Percentiles rank a stretch among this genome's conserved stretches.
Evolutionary conservation across 176 grass and related monocot species (phyloP).

Genomic region (Carex cristatella): DNA sequence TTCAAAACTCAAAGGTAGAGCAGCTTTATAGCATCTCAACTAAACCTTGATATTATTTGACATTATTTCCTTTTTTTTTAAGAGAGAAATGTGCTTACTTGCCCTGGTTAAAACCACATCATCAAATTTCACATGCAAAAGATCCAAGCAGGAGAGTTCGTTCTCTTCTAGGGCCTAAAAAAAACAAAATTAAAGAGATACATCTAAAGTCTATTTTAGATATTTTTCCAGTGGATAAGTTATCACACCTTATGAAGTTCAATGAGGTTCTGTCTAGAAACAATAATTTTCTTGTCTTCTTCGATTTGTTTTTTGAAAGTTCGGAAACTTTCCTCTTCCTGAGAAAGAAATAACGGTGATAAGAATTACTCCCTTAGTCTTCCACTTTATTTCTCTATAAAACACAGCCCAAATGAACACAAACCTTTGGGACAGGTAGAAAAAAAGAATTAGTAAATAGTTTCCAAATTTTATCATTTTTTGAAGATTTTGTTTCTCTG

Average conservation of each 20-base stretch:
- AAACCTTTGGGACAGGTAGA: slow-evolving; percentile 78
- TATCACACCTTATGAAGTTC: slow-evolving; percentile 79
- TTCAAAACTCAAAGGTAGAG: not conserved
- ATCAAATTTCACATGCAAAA: slow-evolving; percentile 90
- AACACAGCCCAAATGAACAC: slow-evolving; percentile 10
- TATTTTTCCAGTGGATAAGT: slow-evolving; percentile 16
- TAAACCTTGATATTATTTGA: not conserved
- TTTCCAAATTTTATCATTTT: slow-evolving; percentile 49
- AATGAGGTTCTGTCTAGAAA: slow-evolving; percentile 81
- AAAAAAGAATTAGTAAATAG: slow-evolving; percentile 65
- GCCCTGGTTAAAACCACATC: slow-evolving; percentile 69
- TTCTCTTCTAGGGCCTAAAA: slow-evolving; percentile 79
- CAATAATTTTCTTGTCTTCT: slow-evolving; percentile 90
- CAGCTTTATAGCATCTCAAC: not conserved
- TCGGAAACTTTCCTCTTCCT: slow-evolving; percentile 71
- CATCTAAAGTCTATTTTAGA: slow-evolving; percentile 5
- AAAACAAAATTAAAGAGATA: not conserved
- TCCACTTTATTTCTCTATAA: not conserved
- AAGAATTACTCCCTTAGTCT: not conserved
- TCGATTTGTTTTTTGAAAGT: slow-evolving; percentile 84
- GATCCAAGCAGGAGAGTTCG: slow-evolving; percentile 59
- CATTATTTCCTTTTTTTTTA: not conserved
- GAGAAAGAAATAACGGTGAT: slow-evolving; percentile 9
- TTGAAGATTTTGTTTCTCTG: slow-evolving; percentile 47
- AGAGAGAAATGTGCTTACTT: slow-evolving; percentile 45